A percentile compares a stretch with the other conserved stretches of the same genome.
Conservation (phyloP, 2,329 filamentous ascomycete species). For the Aphanoascus verrucosus region DNA sequence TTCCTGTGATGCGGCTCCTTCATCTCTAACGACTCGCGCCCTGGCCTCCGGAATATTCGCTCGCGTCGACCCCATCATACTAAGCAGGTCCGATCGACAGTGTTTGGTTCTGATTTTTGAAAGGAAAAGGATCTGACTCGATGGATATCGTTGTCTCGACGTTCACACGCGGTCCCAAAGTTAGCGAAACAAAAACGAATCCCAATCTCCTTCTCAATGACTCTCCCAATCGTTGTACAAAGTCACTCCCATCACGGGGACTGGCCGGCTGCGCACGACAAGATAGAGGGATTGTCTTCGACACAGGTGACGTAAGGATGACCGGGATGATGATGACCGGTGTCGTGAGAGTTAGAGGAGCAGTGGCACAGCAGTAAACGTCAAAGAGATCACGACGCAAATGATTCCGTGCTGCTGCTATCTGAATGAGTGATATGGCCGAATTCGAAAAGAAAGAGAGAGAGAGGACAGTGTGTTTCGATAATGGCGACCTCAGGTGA, state of each 20-base stretch:
- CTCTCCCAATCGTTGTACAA: not conserved
- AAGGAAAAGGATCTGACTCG: not conserved
- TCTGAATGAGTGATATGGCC: not conserved
- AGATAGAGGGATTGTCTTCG: not conserved
- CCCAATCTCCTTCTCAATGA: not conserved
- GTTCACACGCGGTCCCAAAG: not conserved
- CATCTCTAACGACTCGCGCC: conserved; percentile 28
- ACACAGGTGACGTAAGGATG: conserved; percentile 8
- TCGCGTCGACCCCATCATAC: conserved; percentile 24
- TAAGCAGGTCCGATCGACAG: not conserved
- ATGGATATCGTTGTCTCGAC: not conserved
- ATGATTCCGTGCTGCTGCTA: not conserved
- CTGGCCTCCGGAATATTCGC: conserved; percentile 21
- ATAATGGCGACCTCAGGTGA: conserved; percentile 6
- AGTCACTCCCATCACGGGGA: not conserved
- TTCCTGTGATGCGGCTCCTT: conserved; percentile 24
- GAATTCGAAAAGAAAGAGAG: not conserved
- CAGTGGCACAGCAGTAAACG: not conserved
- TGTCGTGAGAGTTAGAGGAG: not conserved
- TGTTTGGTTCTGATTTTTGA: not conserved
- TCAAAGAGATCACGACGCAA: conserved; percentile 5
- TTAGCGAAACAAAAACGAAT: not conserved
- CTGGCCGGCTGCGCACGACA: not conserved
- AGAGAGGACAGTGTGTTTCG: not conserved
- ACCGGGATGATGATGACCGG: not conserved